Evolutionary conservation across 106 monocot genomes (phyloP).

Genomic region (Xerophyta viscosa): DNA sequence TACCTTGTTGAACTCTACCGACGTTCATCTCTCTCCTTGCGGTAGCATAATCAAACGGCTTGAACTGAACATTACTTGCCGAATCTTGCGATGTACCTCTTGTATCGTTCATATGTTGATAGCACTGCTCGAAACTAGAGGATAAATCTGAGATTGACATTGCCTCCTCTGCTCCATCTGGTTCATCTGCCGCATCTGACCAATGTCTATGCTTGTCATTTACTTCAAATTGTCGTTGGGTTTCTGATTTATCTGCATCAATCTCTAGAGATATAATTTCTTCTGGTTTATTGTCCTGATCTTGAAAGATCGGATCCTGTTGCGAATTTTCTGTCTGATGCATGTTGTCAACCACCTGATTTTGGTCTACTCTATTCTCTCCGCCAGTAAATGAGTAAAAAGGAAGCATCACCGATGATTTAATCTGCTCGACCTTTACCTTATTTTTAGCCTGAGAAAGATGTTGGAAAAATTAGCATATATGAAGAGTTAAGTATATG

Average conservation of each 20-base stretch:
- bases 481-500: background rate
- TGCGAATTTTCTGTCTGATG: slow-evolving; percentile 7
- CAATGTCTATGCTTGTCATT: slow-evolving; percentile 3
- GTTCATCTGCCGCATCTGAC: slow-evolving; percentile 2
- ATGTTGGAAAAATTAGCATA: background rate
- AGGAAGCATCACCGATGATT: slow-evolving; percentile 65
- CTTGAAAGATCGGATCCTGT: background rate
- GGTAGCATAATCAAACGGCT: slow-evolving; percentile 65
- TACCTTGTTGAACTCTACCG: slow-evolving; percentile 10
- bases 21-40: slow-evolving; percentile 51
- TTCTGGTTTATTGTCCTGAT: slow-evolving; percentile 12
- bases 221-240: slow-evolving; percentile 11
- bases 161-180: slow-evolving; percentile 5
- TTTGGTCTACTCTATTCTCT: background rate
- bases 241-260: slow-evolving; percentile 3
- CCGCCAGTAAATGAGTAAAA: slow-evolving; percentile 57
- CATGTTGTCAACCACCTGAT: background rate
- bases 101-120: slow-evolving; percentile 25
- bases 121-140: slow-evolving; percentile 53
- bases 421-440: slow-evolving; percentile 67
- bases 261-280: slow-evolving; percentile 51
- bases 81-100: slow-evolving; percentile 7
- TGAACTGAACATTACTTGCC: slow-evolving; percentile 9
- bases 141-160: slow-evolving; percentile 45
- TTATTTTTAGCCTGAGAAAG: slow-evolving; percentile 28